Base-by-base conservation (phyloP, 768 basidiomycete genomes). In the Kwoniella sp. region DNA sequence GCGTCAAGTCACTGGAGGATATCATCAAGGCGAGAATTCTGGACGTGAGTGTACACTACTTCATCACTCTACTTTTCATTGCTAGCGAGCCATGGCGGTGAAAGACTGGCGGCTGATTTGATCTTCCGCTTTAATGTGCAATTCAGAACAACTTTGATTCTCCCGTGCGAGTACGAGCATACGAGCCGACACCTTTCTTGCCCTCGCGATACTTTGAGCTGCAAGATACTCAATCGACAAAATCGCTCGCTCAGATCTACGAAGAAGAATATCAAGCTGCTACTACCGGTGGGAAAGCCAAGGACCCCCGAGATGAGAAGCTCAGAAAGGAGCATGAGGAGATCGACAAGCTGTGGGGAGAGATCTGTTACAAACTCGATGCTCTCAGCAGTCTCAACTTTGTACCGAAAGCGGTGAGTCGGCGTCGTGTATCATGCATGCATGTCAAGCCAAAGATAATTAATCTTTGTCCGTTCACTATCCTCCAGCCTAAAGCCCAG, bases 331-430 rank as follows among this genome's bases (percentile, higher is more conserved):
- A 96, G 78, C 95, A 97, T 77, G 86, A 88, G 15, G 93, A 90
- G 78, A 87, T 98, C 56, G 88, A 90, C 60, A 82, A 83, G 54
- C 70, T 88, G 10, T 98, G 95, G 91, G 90, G 91, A 58, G 85
- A 84, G 50, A 88, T 99, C 36, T 91, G 88, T 61, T 83, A 85
- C 49, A 96, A 95, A 76, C 83, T 98, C 36, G 96, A 98, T 80
- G 92, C 95, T 21, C 82, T 98, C 36, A 91, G 90, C 78, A 98
- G 97, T 76, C 88, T 93, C 1, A 91, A 97, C 79, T 98, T 92
- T 78, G 89, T 91, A 17, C 96, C 95, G 1, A 97, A 97, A 79
- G 87, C 88, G 77, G 95, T 95, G 65, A 58, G 87, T 83, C 15
- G 0, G 29, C 5, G 5, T 50, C 22, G 15, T 19, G 19, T 33